Conservation (phyloP, 495 filamentous ascomycete species). For the Lindgomyces ingoldianus region DNA sequence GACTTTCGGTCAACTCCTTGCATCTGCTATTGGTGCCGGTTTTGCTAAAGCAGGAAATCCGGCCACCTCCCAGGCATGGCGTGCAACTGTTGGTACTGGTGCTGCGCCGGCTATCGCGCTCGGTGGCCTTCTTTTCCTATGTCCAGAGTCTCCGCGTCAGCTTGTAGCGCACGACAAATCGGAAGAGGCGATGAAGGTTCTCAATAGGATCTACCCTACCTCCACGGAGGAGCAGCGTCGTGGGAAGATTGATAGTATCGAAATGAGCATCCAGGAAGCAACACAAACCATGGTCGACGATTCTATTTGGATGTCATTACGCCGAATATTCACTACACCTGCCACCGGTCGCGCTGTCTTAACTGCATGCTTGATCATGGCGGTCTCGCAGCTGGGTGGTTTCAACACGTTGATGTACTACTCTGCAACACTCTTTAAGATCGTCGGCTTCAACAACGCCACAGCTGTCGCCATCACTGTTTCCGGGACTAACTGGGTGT, state of each 20-base stretch:
- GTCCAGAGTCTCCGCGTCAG: conserved; percentile 58
- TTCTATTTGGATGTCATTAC: conserved; percentile 46
- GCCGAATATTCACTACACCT: conserved; percentile 51
- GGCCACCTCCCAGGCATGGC: conserved; percentile 43
- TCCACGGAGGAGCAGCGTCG: conserved; percentile 46
- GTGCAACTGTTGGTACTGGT: conserved; percentile 54
- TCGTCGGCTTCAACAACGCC: conserved; percentile 56
- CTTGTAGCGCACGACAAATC: conserved; percentile 50
- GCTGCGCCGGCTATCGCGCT: conserved; percentile 54
- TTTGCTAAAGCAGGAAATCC: conserved; percentile 50
- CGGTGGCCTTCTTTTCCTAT: conserved; percentile 47
- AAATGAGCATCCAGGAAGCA: conserved; percentile 46
- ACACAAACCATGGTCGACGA: conserved; percentile 44
- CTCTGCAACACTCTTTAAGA: conserved; percentile 53
- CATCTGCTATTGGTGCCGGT: conserved; percentile 55
- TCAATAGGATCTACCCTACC: conserved; percentile 47
- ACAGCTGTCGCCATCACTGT: conserved; percentile 54
- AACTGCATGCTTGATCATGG: conserved; percentile 54
- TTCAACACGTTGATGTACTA: conserved; percentile 57
- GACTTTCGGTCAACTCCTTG: conserved; percentile 55
- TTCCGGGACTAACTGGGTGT: conserved; percentile 56
- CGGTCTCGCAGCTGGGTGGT: conserved; percentile 51
- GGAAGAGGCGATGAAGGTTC: conserved; percentile 47
- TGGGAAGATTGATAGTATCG: conserved; percentile 47
- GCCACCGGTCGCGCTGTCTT: conserved; percentile 53